These are phyloP conservation scores for Fraxinus ornus DNA, from an alignment of 305 asterid species.

Conservation along the genomic window DNA sequence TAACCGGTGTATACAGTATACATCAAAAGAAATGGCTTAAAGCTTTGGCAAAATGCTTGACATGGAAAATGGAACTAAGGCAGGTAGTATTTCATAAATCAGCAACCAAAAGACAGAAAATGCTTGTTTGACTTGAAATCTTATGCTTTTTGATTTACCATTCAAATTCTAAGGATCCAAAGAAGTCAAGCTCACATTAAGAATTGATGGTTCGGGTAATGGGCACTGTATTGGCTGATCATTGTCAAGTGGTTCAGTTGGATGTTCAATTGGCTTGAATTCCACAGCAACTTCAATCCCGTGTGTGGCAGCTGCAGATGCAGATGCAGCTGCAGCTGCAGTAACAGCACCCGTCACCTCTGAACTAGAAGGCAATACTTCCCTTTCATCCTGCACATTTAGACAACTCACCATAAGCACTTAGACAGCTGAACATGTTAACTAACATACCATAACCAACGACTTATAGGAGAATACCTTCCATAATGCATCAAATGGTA, in stretches of 20 bases:
- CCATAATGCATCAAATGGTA: background rate
- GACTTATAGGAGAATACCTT: background rate
- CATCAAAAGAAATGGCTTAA: background rate
- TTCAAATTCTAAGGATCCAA: background rate
- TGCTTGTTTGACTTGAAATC: background rate
- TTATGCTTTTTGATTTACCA: background rate
- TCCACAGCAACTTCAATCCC: slow-evolving; percentile 72
- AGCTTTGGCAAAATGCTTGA: background rate
- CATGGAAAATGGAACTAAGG: background rate
- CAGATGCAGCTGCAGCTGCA: background rate
- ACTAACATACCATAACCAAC: background rate
- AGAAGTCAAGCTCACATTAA: slow-evolving; percentile 54
- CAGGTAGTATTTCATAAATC: background rate
- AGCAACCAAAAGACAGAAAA: background rate
- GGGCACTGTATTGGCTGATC: slow-evolving; percentile 90
- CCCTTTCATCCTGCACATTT: slow-evolving; percentile 54
- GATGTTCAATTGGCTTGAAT: slow-evolving; percentile 87
- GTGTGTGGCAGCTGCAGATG: slow-evolving; percentile 42
- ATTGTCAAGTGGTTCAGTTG: slow-evolving; percentile 72
- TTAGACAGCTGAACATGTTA: background rate
- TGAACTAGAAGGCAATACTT: slow-evolving; percentile 47
- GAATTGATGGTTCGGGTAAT: slow-evolving; percentile 84
- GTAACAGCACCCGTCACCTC: slow-evolving; percentile 44
- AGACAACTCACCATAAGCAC: background rate
- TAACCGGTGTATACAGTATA: background rate